phyloP scores from a whole-genome alignment of 2,329 filamentous ascomycete genomes.

The Metarhizium brunneum region DNA sequence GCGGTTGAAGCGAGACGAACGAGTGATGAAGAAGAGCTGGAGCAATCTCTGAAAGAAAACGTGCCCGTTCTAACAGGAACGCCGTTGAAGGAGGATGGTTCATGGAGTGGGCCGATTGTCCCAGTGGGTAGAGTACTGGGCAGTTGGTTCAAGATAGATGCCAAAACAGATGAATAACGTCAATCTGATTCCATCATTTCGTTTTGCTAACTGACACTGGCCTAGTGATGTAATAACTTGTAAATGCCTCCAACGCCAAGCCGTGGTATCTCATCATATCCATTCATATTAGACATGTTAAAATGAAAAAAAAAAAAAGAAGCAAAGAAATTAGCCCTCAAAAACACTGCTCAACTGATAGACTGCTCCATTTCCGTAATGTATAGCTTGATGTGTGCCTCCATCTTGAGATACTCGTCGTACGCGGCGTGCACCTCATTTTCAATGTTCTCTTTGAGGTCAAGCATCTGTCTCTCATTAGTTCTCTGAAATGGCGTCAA shows the following conservation, averaged over 20 bases:
- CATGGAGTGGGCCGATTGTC: conserved; percentile 50
- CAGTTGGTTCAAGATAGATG: conserved; percentile 49
- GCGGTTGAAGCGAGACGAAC: conserved; percentile 35
- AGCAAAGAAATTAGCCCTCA: neutral
- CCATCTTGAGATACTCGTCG: conserved; percentile 95
- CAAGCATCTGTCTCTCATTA: conserved; percentile 63
- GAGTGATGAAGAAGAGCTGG: conserved; percentile 19
- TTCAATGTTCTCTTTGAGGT: conserved; percentile 95
- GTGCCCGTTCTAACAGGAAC: conserved; percentile 55
- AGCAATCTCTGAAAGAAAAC: conserved; percentile 36
- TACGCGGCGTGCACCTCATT: conserved; percentile 84
- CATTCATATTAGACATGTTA: conserved; percentile 7
- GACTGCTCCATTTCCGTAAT: conserved; percentile 98
- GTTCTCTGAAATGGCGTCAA: neutral
- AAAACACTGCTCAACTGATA: conserved; percentile 27
- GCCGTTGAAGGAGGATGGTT: conserved; percentile 38
- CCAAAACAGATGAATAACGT: neutral
- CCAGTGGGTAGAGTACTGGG: conserved; percentile 46
- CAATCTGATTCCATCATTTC: neutral
- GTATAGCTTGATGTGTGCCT: conserved; percentile 93
- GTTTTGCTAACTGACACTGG: neutral
- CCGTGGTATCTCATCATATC: conserved; percentile 27
- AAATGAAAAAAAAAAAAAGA: neutral
- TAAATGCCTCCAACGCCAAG: conserved; percentile 24
- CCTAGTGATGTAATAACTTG: neutral